Evolutionary conservation across 495 filamentous ascomycete species (phyloP).

Genomic region (Astrothelium macrocarpum): DNA sequence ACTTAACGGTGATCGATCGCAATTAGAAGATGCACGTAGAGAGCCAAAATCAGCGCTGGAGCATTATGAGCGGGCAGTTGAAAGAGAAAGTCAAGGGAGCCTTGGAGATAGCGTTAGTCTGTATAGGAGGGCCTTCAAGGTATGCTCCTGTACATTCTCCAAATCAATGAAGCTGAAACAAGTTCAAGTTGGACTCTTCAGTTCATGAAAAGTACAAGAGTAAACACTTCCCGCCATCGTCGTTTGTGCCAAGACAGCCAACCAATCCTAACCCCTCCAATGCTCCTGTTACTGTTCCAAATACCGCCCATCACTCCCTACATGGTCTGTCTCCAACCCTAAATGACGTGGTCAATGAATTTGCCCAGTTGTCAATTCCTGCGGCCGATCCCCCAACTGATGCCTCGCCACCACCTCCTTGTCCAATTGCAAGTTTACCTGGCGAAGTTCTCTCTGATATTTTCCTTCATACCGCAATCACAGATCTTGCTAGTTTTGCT

Average conservation of each 20-base stretch:
- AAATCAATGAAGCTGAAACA: constrained; percentile 8
- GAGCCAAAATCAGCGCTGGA: constrained; percentile 76
- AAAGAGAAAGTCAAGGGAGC: constrained; percentile 73
- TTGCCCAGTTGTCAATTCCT: constrained; percentile 56
- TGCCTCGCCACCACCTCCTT: constrained; percentile 57
- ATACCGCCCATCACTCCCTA: constrained; percentile 48
- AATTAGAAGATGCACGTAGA: constrained; percentile 15
- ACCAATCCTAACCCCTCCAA: constrained; percentile 45
- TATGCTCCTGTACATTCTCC: constrained; percentile 28
- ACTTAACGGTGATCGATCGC: constrained; percentile 31
- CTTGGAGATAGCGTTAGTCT: constrained; percentile 82
- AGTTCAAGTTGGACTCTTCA: constrained; percentile 58
- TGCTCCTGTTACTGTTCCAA: constrained; percentile 43
- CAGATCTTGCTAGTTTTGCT: constrained; percentile 69
- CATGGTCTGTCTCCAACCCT: constrained; percentile 44
- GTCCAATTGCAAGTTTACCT: constrained; percentile 67
- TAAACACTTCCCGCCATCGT: constrained; percentile 72
- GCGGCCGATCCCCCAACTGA: constrained; percentile 50
- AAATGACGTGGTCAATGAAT: constrained; percentile 64
- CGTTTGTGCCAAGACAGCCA: constrained; percentile 45
- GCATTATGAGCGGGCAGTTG: constrained; percentile 86
- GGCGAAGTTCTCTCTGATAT: constrained; percentile 75
- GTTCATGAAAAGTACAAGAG: constrained; percentile 81
- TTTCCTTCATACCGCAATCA: constrained; percentile 55
- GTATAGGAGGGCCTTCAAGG: constrained; percentile 83